Conservation (phyloP, 2,329 filamentous ascomycete genomes). For the Didymella lethalis region DNA sequence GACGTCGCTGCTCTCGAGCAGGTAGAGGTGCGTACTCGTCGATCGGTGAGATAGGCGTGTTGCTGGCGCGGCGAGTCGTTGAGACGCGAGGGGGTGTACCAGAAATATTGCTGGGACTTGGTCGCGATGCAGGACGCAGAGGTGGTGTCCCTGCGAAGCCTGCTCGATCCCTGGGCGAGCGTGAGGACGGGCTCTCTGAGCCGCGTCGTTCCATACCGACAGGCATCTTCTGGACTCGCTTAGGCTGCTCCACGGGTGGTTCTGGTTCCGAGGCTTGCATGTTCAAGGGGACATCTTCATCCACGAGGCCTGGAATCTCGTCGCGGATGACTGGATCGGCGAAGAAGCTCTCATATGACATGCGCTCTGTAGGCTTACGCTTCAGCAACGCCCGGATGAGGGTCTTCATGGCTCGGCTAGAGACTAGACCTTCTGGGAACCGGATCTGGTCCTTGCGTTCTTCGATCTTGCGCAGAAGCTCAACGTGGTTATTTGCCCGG, state of each 20-base stretch:
- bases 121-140: slow-evolving; percentile 44
- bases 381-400: slow-evolving; percentile 84
- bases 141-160: slow-evolving; percentile 43
- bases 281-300: slow-evolving; percentile 70
- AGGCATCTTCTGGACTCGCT: slow-evolving; percentile 41
- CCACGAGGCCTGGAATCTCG: slow-evolving; percentile 81
- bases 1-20: slow-evolving; percentile 52
- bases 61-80: slow-evolving; percentile 43
- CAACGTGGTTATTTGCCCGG: slow-evolving; percentile 90
- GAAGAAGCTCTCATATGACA: slow-evolving; percentile 89
- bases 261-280: slow-evolving; percentile 40
- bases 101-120: slow-evolving; percentile 38
- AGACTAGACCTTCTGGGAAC: slow-evolving; percentile 76
- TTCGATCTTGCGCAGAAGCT: slow-evolving; percentile 91
- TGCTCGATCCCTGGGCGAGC: slow-evolving; percentile 43
- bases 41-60: slow-evolving; percentile 42
- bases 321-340: slow-evolving; percentile 73
- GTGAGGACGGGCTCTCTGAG: slow-evolving; percentile 42
- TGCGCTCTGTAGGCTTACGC: slow-evolving; percentile 81
- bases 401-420: slow-evolving; percentile 79
- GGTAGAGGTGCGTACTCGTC: slow-evolving; percentile 47
- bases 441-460: slow-evolving; percentile 83
- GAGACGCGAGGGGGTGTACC: slow-evolving; percentile 36
- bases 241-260: slow-evolving; percentile 34
- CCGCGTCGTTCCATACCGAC: slow-evolving; percentile 38